phyloP scores from a whole-genome alignment of 441 rosid genomes.

The Euphorbia neoarborescens region DNA sequence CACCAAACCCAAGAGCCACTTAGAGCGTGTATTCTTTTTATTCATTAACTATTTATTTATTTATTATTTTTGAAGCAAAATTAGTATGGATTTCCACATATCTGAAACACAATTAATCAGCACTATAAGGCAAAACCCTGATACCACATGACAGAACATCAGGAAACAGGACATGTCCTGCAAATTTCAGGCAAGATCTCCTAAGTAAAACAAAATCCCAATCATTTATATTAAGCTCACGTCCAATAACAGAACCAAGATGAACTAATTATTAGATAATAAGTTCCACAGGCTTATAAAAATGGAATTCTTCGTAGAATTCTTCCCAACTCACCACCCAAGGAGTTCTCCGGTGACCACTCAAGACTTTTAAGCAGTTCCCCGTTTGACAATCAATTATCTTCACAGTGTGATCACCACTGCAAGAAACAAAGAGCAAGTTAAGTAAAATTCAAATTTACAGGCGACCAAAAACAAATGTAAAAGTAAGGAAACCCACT shows the following conservation, averaged over 20 bases:
- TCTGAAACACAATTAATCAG: background rate
- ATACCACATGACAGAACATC: background rate
- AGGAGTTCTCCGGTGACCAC: constrained; percentile 81
- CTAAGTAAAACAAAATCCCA: background rate
- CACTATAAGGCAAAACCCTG: background rate
- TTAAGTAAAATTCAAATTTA: constrained; percentile 9
- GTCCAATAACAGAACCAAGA: background rate
- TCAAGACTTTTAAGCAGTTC: constrained; percentile 66
- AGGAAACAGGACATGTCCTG: background rate
- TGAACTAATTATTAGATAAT: background rate
- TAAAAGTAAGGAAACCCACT: constrained; percentile 32
- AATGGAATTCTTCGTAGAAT: background rate
- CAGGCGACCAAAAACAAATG: background rate
- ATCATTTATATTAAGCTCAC: background rate
- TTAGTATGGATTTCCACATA: background rate
- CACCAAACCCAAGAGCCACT: background rate
- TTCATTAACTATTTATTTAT: too few species aligned
- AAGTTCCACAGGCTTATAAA: background rate
- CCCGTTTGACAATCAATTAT: constrained; percentile 73
- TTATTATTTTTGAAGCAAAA: background rate
- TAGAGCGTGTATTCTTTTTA: background rate
- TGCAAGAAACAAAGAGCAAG: constrained; percentile 26
- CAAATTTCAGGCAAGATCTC: background rate
- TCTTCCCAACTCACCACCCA: constrained; percentile 74
- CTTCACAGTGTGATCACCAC: constrained; percentile 95